Conservation (phyloP, 768 basidiomycete species). For the Suillus subluteus region DNA sequence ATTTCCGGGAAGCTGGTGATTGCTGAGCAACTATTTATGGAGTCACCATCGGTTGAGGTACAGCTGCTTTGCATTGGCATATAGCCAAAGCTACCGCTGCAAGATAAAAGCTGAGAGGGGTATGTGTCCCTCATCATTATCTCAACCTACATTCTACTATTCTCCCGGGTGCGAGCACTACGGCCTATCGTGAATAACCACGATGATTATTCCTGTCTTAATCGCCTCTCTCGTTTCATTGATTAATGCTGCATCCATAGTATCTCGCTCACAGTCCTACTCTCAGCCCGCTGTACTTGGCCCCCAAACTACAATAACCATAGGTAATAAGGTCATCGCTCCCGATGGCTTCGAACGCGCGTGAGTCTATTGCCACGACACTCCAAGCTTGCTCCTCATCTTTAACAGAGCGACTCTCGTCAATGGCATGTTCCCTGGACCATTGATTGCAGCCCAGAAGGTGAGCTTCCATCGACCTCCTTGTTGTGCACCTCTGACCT, state of each 20-base stretch:
- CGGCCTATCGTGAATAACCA: neutral
- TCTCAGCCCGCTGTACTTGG: conserved; percentile 18
- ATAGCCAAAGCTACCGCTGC: neutral
- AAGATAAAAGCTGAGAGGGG: neutral
- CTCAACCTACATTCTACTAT: neutral
- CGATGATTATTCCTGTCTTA: conserved; percentile 19
- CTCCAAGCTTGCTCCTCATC: neutral
- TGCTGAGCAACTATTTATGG: neutral
- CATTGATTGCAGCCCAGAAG: conserved; percentile 45
- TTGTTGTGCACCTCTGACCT: conserved; percentile 1
- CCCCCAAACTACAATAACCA: conserved; percentile 30
- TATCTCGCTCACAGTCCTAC: conserved; percentile 18
- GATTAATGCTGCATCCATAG: conserved; percentile 22
- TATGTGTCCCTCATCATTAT: neutral
- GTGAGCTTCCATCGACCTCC: conserved; percentile 12
- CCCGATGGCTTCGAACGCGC: conserved; percentile 51
- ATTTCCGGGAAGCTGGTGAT: neutral
- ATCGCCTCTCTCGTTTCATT: conserved; percentile 14
- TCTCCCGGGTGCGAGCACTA: neutral
- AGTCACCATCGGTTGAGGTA: neutral
- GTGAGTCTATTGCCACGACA: conserved; percentile 28
- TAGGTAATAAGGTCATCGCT: conserved; percentile 43
- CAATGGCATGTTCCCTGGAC: conserved; percentile 48
- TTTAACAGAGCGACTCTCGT: conserved; percentile 43
- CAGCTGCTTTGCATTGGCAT: neutral